These are phyloP conservation scores for Apiospora kogelbergensis DNA, from an alignment of 2,329 filamentous ascomycete genomes.

Conservation along the genomic window DNA sequence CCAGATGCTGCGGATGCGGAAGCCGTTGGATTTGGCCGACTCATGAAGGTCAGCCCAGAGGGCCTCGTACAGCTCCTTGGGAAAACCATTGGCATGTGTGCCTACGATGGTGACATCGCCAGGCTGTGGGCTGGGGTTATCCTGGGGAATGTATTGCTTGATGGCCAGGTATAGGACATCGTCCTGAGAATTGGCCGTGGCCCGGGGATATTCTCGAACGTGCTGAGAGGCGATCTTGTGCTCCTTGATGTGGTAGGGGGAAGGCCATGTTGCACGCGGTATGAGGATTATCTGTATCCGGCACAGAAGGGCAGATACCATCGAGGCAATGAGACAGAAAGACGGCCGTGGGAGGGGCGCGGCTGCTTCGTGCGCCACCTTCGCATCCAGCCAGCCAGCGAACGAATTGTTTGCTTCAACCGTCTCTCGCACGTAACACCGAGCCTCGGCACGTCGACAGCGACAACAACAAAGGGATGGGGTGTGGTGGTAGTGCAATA, in stretches of 20 bases:
- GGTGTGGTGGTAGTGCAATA: too few relatives aligned
- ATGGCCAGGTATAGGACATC: conserved; percentile 72
- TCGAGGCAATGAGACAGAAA: background rate
- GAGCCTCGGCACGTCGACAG: background rate
- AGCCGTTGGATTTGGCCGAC: conserved; percentile 54
- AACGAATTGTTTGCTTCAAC: background rate
- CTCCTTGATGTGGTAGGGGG: conserved; percentile 65
- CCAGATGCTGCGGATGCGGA: conserved; percentile 80
- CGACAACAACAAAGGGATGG: background rate
- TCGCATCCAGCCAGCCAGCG: background rate
- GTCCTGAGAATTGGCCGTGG: conserved; percentile 71
- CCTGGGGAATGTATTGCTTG: conserved; percentile 83
- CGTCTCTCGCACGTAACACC: background rate
- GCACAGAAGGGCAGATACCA: background rate
- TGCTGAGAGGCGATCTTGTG: conserved; percentile 74
- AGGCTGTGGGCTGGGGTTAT: conserved; percentile 65
- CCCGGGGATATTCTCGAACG: conserved; percentile 77
- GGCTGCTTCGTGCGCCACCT: background rate
- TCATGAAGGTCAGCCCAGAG: conserved; percentile 81
- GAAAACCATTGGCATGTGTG: conserved; percentile 88
- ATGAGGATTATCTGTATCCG: background rate
- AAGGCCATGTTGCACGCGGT: conserved; percentile 30
- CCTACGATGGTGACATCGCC: conserved; percentile 85
- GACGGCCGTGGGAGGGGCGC: background rate
- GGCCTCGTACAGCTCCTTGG: conserved; percentile 94